Evolutionary conservation across 2,329 filamentous ascomycete genomes (phyloP), one percentile per base, ranked within the genome.

Genomic region (Zasmidium citrigriseum): DNA sequence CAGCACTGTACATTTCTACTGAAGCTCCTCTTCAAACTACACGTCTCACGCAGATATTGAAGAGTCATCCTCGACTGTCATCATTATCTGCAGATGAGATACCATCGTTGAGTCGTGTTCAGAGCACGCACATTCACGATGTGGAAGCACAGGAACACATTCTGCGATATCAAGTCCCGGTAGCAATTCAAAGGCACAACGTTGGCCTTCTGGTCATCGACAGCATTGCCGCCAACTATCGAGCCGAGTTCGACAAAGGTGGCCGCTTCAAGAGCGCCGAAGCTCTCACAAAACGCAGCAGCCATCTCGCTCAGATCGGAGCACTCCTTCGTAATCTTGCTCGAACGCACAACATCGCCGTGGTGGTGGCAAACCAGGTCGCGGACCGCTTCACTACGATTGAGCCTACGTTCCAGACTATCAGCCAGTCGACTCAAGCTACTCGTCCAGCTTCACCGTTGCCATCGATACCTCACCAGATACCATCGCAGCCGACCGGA

Each of bases 101-200:
- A 21, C 87, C 92, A 0, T 89, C 89, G 0, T 82, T 97, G 4
- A 86, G 90, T 73, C 82, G 83, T 64, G 87, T 99, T 63, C 83
- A 92, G 67, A 90, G 89, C 72, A 90, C 95, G 64, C 86, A 88
- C 51, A 92, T 91, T 10, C 90, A 91, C 27, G 93, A 98, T 72
- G 86, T 98, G 56, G 95, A 98, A 75, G 88, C 90, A 0, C 95
- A 99, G 76, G 93, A 98, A 59, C 93, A 98, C 76, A 96, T 99
- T 70, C 80, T 98, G 23, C 87, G 87, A 64, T 98, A 91, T 75
- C 95, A 99, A 74, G 87, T 98, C 4, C 95, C 95, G 1, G 89
- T 96, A 18, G 87, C 92, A 24, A 86, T 96, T 20, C 79, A 84
- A 64, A 85, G 90, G 48, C 86, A 91, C 73, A 83, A 88, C 61